phyloP scores from a whole-genome alignment of 192 early-diverging fungal genomes.

The Coemansia sp. region DNA sequence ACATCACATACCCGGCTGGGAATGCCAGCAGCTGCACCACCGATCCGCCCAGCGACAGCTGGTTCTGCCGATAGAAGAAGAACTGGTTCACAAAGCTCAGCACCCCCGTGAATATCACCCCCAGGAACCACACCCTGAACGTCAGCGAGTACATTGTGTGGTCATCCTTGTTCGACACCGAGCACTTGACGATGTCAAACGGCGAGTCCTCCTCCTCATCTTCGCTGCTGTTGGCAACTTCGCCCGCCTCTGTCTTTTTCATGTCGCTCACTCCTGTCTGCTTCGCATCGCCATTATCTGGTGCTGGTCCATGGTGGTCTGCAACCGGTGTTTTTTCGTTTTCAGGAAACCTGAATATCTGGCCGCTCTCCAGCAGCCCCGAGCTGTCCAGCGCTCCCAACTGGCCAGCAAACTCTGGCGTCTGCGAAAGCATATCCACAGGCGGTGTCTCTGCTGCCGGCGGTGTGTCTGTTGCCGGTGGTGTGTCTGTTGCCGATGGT shows the following conservation, averaged over 20 bases:
- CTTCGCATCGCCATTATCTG: not conserved
- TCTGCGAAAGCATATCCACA: not conserved
- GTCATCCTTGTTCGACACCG: constrained; percentile 68
- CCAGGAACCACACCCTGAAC: constrained; percentile 69
- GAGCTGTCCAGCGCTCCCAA: constrained; percentile 10
- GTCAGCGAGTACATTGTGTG: constrained; percentile 66
- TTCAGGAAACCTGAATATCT: constrained; percentile 23
- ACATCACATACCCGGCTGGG: constrained; percentile 68
- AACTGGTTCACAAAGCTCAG: constrained; percentile 74
- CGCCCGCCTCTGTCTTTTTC: constrained; percentile 27
- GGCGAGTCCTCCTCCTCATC: constrained; percentile 60
- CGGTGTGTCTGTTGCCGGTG: no score
- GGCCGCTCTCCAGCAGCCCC: not conserved
- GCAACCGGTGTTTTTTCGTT: constrained; percentile 18
- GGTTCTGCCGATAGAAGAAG: constrained; percentile 84
- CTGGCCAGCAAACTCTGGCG: constrained; percentile 7
- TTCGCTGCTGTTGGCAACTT: constrained; percentile 8
- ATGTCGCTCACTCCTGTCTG: no score
- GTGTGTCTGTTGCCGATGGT: not conserved
- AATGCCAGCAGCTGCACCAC: constrained; percentile 75
- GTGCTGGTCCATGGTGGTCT: not conserved
- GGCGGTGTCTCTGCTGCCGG: no score
- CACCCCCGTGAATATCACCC: constrained; percentile 62
- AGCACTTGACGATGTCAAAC: constrained; percentile 65
- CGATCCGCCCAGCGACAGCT: constrained; percentile 66